Evolutionary conservation across 2,329 filamentous ascomycete species (phyloP).

Genomic region (Tolypocladium cylindrosporum): DNA sequence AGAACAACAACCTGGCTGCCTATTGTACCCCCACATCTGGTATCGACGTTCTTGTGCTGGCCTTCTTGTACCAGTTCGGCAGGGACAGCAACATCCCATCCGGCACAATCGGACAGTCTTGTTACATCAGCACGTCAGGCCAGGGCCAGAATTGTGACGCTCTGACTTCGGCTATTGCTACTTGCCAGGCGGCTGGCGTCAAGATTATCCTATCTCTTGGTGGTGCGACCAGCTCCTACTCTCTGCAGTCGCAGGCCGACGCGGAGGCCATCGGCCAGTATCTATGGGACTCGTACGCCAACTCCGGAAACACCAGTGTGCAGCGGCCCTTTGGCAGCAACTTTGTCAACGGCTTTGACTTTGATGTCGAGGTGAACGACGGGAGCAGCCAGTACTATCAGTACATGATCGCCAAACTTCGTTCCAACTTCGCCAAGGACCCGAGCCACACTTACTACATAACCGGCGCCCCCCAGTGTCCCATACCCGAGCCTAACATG

Average conservation of each 20-base stretch:
- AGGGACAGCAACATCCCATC: slow-evolving; percentile 23
- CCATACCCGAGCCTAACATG: slow-evolving; percentile 24
- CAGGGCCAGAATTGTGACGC: slow-evolving; percentile 17
- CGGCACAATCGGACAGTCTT: slow-evolving; percentile 29
- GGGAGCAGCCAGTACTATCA: slow-evolving; percentile 10
- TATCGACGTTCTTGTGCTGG: slow-evolving; percentile 31
- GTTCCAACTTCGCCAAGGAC: slow-evolving; percentile 9
- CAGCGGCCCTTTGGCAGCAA: slow-evolving; percentile 9
- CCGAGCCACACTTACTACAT: slow-evolving; percentile 26
- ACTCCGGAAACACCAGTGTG: neutral
- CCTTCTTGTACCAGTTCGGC: slow-evolving; percentile 30
- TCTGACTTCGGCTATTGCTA: slow-evolving; percentile 9
- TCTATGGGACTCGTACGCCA: slow-evolving; percentile 4
- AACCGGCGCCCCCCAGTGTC: slow-evolving; percentile 34
- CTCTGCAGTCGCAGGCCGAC: slow-evolving; percentile 7
- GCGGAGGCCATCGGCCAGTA: slow-evolving; percentile 11
- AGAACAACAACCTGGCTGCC: slow-evolving; percentile 24
- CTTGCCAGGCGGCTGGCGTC: slow-evolving; percentile 10
- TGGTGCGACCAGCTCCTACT: slow-evolving; percentile 9
- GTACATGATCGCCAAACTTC: slow-evolving; percentile 10
- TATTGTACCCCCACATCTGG: slow-evolving; percentile 27
- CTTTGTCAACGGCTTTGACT: slow-evolving; percentile 11
- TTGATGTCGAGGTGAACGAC: slow-evolving; percentile 10
- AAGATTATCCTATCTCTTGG: slow-evolving; percentile 9
- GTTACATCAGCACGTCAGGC: slow-evolving; percentile 21